Evolutionary conservation across 163 green algal genomes (phyloP).

Genomic region (Scenedesmus sp.): DNA sequence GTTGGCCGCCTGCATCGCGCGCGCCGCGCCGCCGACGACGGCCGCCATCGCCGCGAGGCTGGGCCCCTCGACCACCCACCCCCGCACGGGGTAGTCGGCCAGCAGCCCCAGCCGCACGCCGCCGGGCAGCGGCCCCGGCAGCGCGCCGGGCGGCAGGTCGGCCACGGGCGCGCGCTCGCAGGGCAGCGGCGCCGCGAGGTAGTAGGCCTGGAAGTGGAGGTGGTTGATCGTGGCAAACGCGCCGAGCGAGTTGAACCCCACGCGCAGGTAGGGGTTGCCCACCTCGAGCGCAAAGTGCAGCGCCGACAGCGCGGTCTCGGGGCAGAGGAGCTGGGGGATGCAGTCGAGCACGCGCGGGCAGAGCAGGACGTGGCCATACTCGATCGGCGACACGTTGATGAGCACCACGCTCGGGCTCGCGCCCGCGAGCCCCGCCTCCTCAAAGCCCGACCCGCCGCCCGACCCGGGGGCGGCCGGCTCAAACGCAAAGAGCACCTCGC

Average conservation of each 20-base stretch:
- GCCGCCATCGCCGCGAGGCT: conserved; percentile 76
- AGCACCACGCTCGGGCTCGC: conserved; percentile 87
- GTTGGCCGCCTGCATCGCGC: conserved; percentile 79
- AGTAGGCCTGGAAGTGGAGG: conserved; percentile 99
- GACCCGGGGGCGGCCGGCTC: conserved; percentile 46
- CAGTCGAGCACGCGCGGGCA: conserved; percentile 86
- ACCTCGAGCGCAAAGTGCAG: conserved; percentile 91
- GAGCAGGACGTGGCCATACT: conserved; percentile 99
- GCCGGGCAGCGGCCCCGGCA: neutral
- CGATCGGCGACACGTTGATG: conserved; percentile 99
- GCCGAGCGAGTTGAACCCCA: conserved; percentile 98
- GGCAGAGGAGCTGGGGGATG: conserved; percentile 75
- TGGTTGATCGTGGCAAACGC: conserved; percentile 99
- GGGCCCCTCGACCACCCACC: conserved; percentile 87
- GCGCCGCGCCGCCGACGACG: conserved; percentile 68
- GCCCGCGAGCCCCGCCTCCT: conserved; percentile 27
- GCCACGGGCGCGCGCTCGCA: conserved; percentile 84
- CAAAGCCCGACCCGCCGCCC: conserved; percentile 24
- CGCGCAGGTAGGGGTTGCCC: conserved; percentile 90
- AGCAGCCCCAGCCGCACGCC: conserved; percentile 58
- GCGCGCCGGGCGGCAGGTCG: conserved; percentile 39
- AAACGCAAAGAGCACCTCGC: conserved; percentile 95
- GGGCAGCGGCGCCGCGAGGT: conserved; percentile 83
- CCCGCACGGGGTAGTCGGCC: conserved; percentile 87
- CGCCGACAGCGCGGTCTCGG: conserved; percentile 77